These are phyloP conservation scores for Aspergillus phoenicis DNA, from an alignment of 2,329 filamentous ascomycete genomes.

Conservation along the genomic window DNA sequence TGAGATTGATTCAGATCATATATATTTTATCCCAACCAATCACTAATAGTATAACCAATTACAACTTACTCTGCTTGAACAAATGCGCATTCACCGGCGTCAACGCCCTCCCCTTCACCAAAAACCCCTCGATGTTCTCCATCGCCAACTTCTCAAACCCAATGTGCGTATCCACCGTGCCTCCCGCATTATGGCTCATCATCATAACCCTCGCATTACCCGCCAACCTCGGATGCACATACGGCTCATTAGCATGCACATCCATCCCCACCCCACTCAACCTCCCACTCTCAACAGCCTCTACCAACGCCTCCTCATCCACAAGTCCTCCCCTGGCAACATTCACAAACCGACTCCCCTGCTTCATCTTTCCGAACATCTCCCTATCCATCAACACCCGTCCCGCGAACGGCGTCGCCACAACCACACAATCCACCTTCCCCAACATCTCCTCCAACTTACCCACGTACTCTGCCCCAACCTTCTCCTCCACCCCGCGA, in stretches of 20 bases:
- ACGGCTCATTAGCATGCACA: slow-evolving; percentile 58
- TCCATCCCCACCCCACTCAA: slow-evolving; percentile 54
- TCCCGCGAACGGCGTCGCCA: slow-evolving; percentile 50
- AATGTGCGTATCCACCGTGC: slow-evolving; percentile 53
- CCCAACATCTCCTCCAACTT: slow-evolving; percentile 48
- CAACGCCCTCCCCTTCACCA: slow-evolving; percentile 38
- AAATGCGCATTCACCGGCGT: slow-evolving; percentile 65
- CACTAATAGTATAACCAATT: not conserved
- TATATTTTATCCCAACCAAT: not conserved
- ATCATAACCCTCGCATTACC: slow-evolving; percentile 48
- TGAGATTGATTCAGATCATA: not conserved
- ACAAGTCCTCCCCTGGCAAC: slow-evolving; percentile 55
- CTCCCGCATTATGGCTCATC: slow-evolving; percentile 53
- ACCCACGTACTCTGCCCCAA: slow-evolving; percentile 47
- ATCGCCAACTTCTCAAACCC: slow-evolving; percentile 52
- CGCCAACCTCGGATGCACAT: slow-evolving; percentile 50
- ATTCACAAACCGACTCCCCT: slow-evolving; percentile 53
- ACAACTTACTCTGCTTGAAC: slow-evolving; percentile 34
- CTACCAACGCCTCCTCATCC: slow-evolving; percentile 52
- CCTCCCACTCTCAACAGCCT: slow-evolving; percentile 52
- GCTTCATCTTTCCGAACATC: slow-evolving; percentile 52
- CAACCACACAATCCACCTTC: slow-evolving; percentile 49
- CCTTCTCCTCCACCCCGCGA: slow-evolving; percentile 39
- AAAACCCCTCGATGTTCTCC: slow-evolving; percentile 48
- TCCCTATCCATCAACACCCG: slow-evolving; percentile 46